Evolutionary conservation across 1,284 basidiomycete genomes (phyloP), one percentile per base, ranked within the genome.

Genomic region (Taiwanofungus camphoratus): DNA sequence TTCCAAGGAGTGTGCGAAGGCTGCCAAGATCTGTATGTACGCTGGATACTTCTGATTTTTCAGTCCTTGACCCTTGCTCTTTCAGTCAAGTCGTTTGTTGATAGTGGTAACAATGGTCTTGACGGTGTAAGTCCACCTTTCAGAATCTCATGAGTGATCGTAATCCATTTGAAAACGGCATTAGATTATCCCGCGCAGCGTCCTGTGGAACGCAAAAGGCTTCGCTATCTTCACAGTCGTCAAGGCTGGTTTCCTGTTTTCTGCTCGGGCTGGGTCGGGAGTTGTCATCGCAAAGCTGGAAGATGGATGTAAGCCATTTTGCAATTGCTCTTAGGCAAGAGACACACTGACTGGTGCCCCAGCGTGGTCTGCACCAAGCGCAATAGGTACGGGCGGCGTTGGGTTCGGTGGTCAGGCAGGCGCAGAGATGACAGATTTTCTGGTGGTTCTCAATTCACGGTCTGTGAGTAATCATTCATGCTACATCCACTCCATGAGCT

Each of bases 331-430:
- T 23, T 33, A n/a, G n/a, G n/a, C n/a, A n/a, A n/a, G n/a, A n/a
- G n/a, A n/a, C 11, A 24, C 26, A 34, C 22, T 22, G 12, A 20
- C 16, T 33, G 13, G 26, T 29, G 19, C 26, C 27, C 11, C 53
- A 92, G 88, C 79, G 35, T 98, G 93, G 92, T 92, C 90, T 35
- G 84, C 93, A 20, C 94, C 95, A 3, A 88, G 87, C 58, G 96
- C 94, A 0, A 95, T 98, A 42, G 94, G 92, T 16, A 85, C 92
- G n/a, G 95, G 89, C 9, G 95, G 95, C 0, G 64, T 97, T 9
- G 95, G 95, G 3, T 75, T 97, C 26, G 92, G 92, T 34, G 81
- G 84, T 13, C 94, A 87, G 56, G 72, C 75, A 20, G 88, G 87
- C 15, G 87, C 89, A 45, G 89, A 94, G 62, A 79, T 97, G 66